phyloP scores from a whole-genome alignment of 169 alveolate genomes.

The Ichthyophthirius multifiliis region DNA sequence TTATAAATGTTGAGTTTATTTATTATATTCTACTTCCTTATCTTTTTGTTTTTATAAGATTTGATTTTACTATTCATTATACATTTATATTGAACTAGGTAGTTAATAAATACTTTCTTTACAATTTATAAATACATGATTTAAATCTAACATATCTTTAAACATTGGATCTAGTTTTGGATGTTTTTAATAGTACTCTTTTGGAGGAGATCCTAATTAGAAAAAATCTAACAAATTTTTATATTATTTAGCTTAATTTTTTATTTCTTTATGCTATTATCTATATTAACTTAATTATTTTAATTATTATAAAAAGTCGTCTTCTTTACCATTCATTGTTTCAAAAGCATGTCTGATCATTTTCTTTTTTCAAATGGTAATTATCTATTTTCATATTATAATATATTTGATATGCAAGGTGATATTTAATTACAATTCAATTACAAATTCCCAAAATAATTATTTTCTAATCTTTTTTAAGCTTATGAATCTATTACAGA shows the following conservation, averaged over 20 bases:
- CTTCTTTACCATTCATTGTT: slow-evolving; percentile 19
- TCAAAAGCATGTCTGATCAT: slow-evolving; percentile 32
- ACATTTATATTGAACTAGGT: background rate
- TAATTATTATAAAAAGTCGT: background rate
- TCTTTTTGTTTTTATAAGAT: background rate
- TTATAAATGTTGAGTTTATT: background rate
- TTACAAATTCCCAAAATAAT: slow-evolving; percentile 17
- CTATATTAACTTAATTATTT: background rate
- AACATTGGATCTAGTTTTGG: slow-evolving; percentile 30
- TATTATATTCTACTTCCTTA: background rate
- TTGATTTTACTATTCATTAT: background rate
- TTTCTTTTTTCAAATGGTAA: slow-evolving; percentile 36
- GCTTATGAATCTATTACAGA: background rate
- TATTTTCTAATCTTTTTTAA: background rate
- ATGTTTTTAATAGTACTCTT: slow-evolving; percentile 38
- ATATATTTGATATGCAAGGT: slow-evolving; percentile 14
- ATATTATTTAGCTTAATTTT: background rate
- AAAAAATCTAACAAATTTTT: slow-evolving; percentile 14
- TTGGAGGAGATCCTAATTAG: slow-evolving; percentile 29
- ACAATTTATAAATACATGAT: slow-evolving; percentile 20
- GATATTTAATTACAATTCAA: slow-evolving; percentile 35
- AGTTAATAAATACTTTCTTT: slow-evolving; percentile 26
- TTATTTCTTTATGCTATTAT: slow-evolving; percentile 9
- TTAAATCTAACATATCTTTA: slow-evolving; percentile 41
- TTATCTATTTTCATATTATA: slow-evolving; percentile 16